Evolutionary conservation across 139 green algal genomes (phyloP).

Genomic region (Chlamydomonas sp.): DNA sequence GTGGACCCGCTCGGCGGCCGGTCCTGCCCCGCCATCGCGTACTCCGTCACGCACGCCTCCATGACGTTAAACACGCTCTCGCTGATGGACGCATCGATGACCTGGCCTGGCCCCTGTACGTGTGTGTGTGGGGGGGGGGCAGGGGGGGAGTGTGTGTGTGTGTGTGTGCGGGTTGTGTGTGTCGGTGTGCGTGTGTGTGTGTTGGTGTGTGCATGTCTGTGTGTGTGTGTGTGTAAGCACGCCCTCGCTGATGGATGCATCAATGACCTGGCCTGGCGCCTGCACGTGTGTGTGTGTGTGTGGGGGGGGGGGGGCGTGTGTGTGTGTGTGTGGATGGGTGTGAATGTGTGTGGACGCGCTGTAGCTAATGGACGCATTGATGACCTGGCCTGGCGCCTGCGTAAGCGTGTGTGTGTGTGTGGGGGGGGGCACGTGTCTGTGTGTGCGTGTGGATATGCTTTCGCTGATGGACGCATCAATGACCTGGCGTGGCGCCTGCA

Average conservation of each 20-base stretch:
- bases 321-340: no score
- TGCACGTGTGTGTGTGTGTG: no score
- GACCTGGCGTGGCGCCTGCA: conserved; percentile 43
- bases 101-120: conserved; percentile 38
- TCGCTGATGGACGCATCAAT: conserved; percentile 71
- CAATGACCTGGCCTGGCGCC: conserved; percentile 55
- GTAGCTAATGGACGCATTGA: conserved; percentile 70
- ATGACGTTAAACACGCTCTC: conserved; percentile 77
- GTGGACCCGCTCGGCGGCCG: not conserved
- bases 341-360: conserved; percentile 67
- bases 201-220: no score
- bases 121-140: no score
- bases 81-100: conserved; percentile 68
- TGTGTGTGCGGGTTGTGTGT: no score
- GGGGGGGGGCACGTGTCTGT: no score
- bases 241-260: conserved; percentile 64
- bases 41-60: conserved; percentile 53
- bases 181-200: no score
- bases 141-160: no score
- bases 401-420: no score
- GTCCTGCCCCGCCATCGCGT: conserved; percentile 7
- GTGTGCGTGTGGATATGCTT: no score
- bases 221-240: no score
- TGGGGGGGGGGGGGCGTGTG: no score
- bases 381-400: conserved; percentile 44